These are phyloP conservation scores for Alternaria brassicae DNA, from an alignment of 2,329 filamentous ascomycete genomes.

Conservation along the genomic window DNA sequence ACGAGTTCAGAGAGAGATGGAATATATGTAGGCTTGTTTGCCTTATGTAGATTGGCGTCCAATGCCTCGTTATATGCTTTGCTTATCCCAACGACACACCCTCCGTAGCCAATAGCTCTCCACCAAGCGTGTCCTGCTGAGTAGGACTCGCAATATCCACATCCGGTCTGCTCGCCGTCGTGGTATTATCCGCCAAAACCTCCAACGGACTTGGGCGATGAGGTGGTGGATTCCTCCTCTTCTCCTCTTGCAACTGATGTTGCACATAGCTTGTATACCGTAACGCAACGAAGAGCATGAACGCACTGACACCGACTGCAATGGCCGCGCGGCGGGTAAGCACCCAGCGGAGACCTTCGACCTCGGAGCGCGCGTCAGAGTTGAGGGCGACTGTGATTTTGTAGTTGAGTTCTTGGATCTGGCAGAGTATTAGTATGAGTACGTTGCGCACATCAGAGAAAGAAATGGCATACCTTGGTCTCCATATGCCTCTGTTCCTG, in stretches of 20 bases:
- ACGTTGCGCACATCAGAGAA: background rate
- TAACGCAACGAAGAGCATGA: conserved; percentile 54
- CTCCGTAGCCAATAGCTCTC: conserved; percentile 42
- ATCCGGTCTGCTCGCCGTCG: conserved; percentile 1
- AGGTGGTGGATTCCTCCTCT: conserved; percentile 43
- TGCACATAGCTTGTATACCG: conserved; percentile 51
- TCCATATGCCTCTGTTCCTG: conserved; percentile 88
- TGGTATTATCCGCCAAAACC: conserved; percentile 2
- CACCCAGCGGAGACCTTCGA: conserved; percentile 91
- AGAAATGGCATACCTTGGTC: conserved; percentile 64
- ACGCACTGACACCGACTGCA: conserved; percentile 60
- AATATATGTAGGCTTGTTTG: background rate
- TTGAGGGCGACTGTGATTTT: conserved; percentile 91
- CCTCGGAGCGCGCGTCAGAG: conserved; percentile 88
- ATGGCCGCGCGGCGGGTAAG: conserved; percentile 69
- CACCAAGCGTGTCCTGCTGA: conserved; percentile 33
- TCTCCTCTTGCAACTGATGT: conserved; percentile 50
- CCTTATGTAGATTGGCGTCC: background rate
- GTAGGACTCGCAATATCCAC: conserved; percentile 10
- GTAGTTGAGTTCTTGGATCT: conserved; percentile 95
- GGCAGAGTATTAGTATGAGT: background rate
- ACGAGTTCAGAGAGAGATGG: background rate
- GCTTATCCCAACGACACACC: conserved; percentile 44
- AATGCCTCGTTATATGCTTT: background rate
- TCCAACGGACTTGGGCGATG: conserved; percentile 23